These are phyloP conservation scores for Asterophora lycoperdoides DNA, from an alignment of 768 basidiomycete species.

Conservation along the genomic window DNA sequence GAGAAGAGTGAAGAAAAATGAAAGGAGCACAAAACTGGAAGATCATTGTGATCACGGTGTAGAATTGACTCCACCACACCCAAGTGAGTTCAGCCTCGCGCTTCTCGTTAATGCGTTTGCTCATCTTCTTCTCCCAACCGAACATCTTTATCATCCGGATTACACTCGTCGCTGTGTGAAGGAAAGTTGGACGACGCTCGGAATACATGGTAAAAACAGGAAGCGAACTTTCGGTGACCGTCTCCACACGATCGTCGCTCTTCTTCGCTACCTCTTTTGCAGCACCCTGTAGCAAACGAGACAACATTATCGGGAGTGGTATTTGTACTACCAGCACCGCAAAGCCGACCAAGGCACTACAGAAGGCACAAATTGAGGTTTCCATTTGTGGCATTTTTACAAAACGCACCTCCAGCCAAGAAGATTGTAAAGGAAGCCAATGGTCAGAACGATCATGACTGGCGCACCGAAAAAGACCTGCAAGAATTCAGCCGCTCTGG, in stretches of 20 bases:
- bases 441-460: conserved; percentile 32
- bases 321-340: conserved; percentile 43
- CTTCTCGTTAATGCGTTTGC: conserved; percentile 46
- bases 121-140: conserved; percentile 57
- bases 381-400: neutral
- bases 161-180: conserved; percentile 43
- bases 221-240: conserved; percentile 52
- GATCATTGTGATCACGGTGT: conserved; percentile 38
- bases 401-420: conserved; percentile 40
- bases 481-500: conserved; percentile 30
- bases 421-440: conserved; percentile 39
- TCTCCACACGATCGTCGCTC: conserved; percentile 53
- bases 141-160: conserved; percentile 70
- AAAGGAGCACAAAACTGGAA: conserved; percentile 34
- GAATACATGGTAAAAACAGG: conserved; percentile 10
- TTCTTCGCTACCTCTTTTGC: conserved; percentile 48
- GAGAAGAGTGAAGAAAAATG: neutral
- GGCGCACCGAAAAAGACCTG: conserved; percentile 33
- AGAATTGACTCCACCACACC: conserved; percentile 47
- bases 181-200: conserved; percentile 13
- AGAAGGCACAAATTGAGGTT: neutral
- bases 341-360: conserved; percentile 55
- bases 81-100: conserved; percentile 55
- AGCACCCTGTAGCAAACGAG: conserved; percentile 38
- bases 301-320: conserved; percentile 53